Evolutionary conservation across 208 protist genomes (phyloP).

Genomic region (Endotrypanum monterogeii): DNA sequence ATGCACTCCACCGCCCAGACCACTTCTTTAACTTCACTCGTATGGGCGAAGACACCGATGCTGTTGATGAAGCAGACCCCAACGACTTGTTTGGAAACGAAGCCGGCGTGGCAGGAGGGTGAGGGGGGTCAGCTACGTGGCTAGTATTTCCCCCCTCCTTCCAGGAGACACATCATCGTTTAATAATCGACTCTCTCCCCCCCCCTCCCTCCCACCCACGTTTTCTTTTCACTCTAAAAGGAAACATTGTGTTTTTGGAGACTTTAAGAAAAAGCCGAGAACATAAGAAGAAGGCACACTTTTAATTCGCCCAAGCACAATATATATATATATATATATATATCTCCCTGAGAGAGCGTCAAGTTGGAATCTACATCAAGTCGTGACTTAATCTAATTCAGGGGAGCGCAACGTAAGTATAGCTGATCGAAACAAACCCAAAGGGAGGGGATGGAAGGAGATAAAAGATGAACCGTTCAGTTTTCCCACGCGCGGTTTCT

Average conservation of each 20-base stretch:
- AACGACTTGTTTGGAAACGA: constrained; percentile 64
- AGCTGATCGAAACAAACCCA: not conserved
- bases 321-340: too few relatives aligned
- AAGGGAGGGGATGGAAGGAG: not conserved
- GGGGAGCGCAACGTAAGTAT: not conserved
- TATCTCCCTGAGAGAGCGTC: not conserved
- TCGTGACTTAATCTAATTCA: not conserved
- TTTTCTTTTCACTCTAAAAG: too few relatives aligned
- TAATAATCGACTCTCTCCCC: not conserved
- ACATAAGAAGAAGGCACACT: not conserved
- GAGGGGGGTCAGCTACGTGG: not conserved
- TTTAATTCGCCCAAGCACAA: not conserved
- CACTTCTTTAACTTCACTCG: constrained; percentile 89
- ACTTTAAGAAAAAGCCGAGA: not conserved
- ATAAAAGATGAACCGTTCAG: not conserved
- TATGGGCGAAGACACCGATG: constrained; percentile 45
- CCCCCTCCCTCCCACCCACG: too few relatives aligned
- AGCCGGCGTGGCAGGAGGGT: constrained; percentile 19
- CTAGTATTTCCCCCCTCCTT: constrained; percentile 1
- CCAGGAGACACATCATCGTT: not conserved
- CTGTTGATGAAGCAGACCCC: constrained; percentile 68
- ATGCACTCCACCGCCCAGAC: constrained; percentile 70
- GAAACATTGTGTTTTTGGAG: not conserved
- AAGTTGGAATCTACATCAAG: not conserved
- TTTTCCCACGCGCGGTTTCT: not conserved